Evolutionary conservation across 169 alveolate species (phyloP).

Genomic region (Cryptosporidium muris): DNA sequence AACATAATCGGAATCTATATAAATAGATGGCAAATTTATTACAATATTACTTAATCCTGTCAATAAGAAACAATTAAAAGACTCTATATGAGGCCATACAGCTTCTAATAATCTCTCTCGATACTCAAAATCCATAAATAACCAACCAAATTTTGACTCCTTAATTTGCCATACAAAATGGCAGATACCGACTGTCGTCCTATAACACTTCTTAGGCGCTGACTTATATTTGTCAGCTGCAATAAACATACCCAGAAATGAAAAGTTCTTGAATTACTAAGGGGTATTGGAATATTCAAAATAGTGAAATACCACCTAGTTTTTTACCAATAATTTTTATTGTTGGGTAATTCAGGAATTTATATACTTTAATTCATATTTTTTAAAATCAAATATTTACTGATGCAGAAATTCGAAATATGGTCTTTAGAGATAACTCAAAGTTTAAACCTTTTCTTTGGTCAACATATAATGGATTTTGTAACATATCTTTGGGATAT

Average conservation of each 20-base stretch:
- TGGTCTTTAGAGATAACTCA: not conserved
- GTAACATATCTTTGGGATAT: conserved; percentile 23
- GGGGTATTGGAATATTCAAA: not conserved
- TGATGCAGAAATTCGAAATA: not conserved
- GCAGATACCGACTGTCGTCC: not conserved
- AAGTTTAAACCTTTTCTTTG: conserved; percentile 22
- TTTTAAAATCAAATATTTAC: not conserved
- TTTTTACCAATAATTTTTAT: not conserved
- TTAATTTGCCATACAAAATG: not conserved
- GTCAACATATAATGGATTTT: conserved; percentile 17
- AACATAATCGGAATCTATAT: conserved; percentile 42
- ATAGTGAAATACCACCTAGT: not conserved
- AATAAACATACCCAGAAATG: not conserved
- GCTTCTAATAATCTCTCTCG: conserved; percentile 64
- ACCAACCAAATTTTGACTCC: not conserved
- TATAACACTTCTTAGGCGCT: not conserved
- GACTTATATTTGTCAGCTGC: not conserved
- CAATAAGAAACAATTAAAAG: conserved; percentile 46
- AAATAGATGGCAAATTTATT: conserved; percentile 50
- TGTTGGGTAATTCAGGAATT: not conserved
- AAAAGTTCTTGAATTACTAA: not conserved
- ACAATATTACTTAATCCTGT: conserved; percentile 48
- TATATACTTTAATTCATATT: not conserved
- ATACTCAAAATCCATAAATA: conserved; percentile 37
- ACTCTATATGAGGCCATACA: conserved; percentile 70